Conservation (phyloP, 1,139 yeast genomes). For the Protomyces inundatus region DNA sequence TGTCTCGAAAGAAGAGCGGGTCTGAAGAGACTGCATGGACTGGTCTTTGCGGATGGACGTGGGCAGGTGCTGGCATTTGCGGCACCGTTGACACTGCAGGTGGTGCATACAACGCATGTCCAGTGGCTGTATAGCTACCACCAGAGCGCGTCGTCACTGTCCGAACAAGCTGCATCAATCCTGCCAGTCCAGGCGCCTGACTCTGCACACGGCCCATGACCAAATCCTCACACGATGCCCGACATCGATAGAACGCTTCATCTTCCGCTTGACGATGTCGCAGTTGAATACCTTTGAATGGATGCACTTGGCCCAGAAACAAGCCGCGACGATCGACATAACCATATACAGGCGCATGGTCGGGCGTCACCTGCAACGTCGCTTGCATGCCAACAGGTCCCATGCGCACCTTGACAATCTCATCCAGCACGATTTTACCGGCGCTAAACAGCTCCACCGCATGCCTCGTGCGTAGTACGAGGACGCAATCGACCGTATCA, state of each 20-base stretch:
- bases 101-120: too few species aligned
- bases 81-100: too few species aligned
- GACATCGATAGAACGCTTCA: not conserved
- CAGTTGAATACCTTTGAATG: not conserved
- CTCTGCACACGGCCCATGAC: not conserved
- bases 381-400: not conserved
- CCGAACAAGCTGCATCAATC: not conserved
- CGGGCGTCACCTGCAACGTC: not conserved
- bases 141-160: not conserved
- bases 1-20: not conserved
- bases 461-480: not conserved
- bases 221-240: not conserved
- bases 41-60: too few species aligned
- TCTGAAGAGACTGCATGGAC: not conserved
- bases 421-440: not conserved
- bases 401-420: not conserved
- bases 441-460: not conserved
- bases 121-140: too few species aligned
- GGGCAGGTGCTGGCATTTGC: too few species aligned
- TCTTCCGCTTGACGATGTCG: not conserved
- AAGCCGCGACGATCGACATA: not conserved
- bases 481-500: not conserved
- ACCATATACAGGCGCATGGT: not conserved
- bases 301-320: not conserved
- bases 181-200: not conserved